Conservation (phyloP, 2,329 filamentous ascomycete genomes). For the Ophiostoma fasciatum region DNA sequence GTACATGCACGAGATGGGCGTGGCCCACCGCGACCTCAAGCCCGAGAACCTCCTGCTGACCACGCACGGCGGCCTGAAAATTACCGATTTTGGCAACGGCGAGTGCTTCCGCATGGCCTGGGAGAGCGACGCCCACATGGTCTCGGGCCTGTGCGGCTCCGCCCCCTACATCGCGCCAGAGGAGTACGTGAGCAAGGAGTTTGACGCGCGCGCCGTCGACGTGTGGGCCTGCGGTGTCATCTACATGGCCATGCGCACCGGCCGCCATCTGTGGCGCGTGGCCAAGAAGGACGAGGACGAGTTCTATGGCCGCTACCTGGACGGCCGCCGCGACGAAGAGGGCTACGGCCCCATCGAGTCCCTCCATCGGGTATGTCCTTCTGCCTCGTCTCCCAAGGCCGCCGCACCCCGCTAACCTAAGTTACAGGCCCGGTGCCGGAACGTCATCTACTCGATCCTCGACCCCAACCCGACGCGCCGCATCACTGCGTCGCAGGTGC, state of each 20-base stretch:
- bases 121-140: constrained; percentile 98
- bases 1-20: constrained; percentile 99
- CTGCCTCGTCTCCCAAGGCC: too few relatives aligned
- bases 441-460: constrained; percentile 96
- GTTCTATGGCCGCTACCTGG: constrained; percentile 88
- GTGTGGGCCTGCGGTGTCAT: constrained; percentile 98
- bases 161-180: constrained; percentile 96
- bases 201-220: constrained; percentile 93
- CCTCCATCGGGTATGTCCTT: constrained; percentile 56
- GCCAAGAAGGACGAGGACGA: constrained; percentile 95
- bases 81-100: constrained; percentile 96
- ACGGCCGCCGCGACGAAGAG: constrained; percentile 84
- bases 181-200: constrained; percentile 89
- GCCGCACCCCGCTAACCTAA: constrained; percentile 9
- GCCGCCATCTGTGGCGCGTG: constrained; percentile 90
- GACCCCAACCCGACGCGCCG: constrained; percentile 86
- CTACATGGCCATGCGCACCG: constrained; percentile 99
- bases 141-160: constrained; percentile 87
- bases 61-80: constrained; percentile 83
- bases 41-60: constrained; percentile 93
- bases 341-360: constrained; percentile 95
- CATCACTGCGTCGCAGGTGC: constrained; percentile 88
- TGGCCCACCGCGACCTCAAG: constrained; percentile 91
- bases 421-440: constrained; percentile 77
- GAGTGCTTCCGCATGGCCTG: constrained; percentile 99